Evolutionary conservation across 1,284 basidiomycete species (phyloP), one percentile per base, ranked within the genome.

Genomic region (Marasmius oreades): DNA sequence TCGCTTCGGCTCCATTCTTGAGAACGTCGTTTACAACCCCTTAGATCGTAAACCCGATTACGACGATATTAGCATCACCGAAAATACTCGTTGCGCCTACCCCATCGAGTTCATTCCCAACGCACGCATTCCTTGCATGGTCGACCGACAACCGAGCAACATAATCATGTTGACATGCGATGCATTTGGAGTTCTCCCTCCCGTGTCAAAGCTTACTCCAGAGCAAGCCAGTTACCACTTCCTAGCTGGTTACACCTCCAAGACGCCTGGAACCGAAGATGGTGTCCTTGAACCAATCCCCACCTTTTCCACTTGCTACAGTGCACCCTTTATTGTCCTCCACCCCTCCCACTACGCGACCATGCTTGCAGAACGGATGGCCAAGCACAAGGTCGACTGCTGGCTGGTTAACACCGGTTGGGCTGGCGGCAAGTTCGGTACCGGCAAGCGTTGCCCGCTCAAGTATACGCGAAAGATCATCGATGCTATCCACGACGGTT

Each of bases 331-430:
- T 85, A 97, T 99, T 70, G 91, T 98, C 63, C 91, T 98, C 59
- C 95, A 97, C 77, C 93, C 93, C 53, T 85, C 89, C 53, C 88
- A 93, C 62, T 99, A 99, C 76, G 96, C 96, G 52, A 83, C 89
- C 73, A 99, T 99, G 97, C 83, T 99, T 64, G 94, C 96, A 8
- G 89, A 94, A 69, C 88, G 92, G 68, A 99, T 99, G 96, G 76
- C 88, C 58, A 84, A 89, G 75, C 82, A 92, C 78, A 85, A 93
- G 61, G 95, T 95, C 69, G 77, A 96, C 75, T 98, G 95, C 80
- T 99, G 93, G 93, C 84, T 99, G 69, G 93, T 99, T 85, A 98
- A 99, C 88, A 98, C 96, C 20, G 96, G 96, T 67, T 99, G 96
- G 96, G 91, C 92, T 56, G 90, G 92, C 60, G 96, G 96, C 72